Evolutionary conservation across 306 rosid genomes (phyloP), one percentile per base, ranked within the genome.

Genomic region (Cucumis hystrix): DNA sequence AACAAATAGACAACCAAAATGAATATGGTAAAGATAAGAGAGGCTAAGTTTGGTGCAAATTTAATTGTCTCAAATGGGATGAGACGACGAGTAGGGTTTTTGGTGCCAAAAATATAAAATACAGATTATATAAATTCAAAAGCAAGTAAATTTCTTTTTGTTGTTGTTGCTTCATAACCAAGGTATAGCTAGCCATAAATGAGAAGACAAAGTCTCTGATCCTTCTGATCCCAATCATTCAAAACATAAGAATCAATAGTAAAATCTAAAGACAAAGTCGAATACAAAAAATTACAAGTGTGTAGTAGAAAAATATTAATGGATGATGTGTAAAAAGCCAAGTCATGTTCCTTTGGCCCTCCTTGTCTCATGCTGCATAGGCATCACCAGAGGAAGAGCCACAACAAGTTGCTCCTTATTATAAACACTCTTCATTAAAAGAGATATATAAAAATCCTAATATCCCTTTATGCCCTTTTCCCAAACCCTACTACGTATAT

Each of bases 301-400:
- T 23, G 58, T 14, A 37, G 30, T 10, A 23, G 56, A 23, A 45
- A 55, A 18, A 55, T 55, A 18, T 52, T 52, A 69, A 69, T 69
- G 39, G 39, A 63, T 30, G 39, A 63, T 30, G 54, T 20, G 23
- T 33, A 33, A 25, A 1, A 8, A 23, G 76, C 37, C 35, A 18
- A 20, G 56, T 71, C 76, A 71, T 71, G 76, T 71, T 71, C 76
- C 39, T 23, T 71, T 49, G 40, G 58, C 40, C 76, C 76, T 71
- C 59, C 76, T 68, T 68, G 74, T 68, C 74, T 21, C 74, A 13
- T 68, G 56, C 76, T 71, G 41, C 40, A 17, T 47, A 71, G 76
- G 76, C 76, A 71, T 47, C 59, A 71, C 76, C 23, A 71, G 59
- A 71, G 41, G 41, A 71, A 71, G 21, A 45, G 14, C 59, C 59